These are phyloP conservation scores for Marasmius tenuissimus DNA, from an alignment of 1,284 basidiomycete species.

Conservation along the genomic window DNA sequence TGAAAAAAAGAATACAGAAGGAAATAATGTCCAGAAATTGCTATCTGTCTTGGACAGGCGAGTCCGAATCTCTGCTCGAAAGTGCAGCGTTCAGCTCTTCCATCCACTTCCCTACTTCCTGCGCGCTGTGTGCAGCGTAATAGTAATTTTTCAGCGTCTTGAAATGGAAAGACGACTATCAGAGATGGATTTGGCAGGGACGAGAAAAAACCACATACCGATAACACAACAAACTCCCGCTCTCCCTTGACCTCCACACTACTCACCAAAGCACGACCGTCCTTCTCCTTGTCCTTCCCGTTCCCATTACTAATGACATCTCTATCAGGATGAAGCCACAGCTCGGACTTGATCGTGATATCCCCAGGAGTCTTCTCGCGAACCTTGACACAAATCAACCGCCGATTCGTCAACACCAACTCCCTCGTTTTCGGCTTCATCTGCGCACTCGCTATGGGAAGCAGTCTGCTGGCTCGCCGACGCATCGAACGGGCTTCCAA, in stretches of 20 bases:
- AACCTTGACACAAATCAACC: conserved; percentile 60
- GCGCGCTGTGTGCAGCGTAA: conserved; percentile 44
- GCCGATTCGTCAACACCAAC: conserved; percentile 56
- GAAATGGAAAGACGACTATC: not conserved
- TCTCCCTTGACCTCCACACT: conserved; percentile 56
- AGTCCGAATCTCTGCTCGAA: not conserved
- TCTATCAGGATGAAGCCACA: conserved; percentile 37
- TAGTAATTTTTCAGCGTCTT: conserved; percentile 55
- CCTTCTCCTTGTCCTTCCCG: conserved; percentile 39
- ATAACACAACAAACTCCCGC: conserved; percentile 62
- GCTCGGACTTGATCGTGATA: conserved; percentile 49
- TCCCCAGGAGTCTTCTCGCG: conserved; percentile 32
- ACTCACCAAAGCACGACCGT: conserved; percentile 39
- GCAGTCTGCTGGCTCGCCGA: conserved; percentile 60
- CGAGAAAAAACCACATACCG: conserved; percentile 39
- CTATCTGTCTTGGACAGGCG: not conserved
- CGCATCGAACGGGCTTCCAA: conserved; percentile 56
- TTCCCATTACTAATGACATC: conserved; percentile 13
- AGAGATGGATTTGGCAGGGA: conserved; percentile 7
- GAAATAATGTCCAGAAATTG: not conserved
- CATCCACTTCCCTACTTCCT: conserved; percentile 46
- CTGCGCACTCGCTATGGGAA: conserved; percentile 52
- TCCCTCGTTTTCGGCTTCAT: conserved; percentile 55
- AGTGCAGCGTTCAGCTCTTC: conserved; percentile 46
- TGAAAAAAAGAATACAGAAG: conserved; percentile 4